A percentile compares a stretch with the other conserved stretches of the same genome.
These are phyloP conservation scores for Lojkania enalia DNA, from an alignment of 2,329 filamentous ascomycete species.

Conservation along the genomic window DNA sequence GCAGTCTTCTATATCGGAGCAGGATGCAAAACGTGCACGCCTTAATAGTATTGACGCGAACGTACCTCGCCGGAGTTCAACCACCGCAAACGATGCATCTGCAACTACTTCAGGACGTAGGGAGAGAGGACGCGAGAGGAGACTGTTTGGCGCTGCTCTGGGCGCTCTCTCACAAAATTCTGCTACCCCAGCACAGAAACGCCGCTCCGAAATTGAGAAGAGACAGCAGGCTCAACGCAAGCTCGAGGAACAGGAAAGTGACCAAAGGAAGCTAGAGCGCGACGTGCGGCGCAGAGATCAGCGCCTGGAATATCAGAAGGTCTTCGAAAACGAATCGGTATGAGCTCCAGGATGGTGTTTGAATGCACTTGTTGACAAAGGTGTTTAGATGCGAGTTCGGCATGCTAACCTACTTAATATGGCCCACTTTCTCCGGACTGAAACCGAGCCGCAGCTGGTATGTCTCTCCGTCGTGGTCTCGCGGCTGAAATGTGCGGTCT, in stretches of 20 bases:
- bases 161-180: slow-evolving; percentile 76
- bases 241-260: slow-evolving; percentile 71
- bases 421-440: slow-evolving; percentile 75
- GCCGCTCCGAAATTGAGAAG: slow-evolving; percentile 78
- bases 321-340: slow-evolving; percentile 77
- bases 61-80: slow-evolving; percentile 24
- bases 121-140: slow-evolving; percentile 81
- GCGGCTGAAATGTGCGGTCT: slow-evolving; percentile 4
- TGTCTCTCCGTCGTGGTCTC: slow-evolving; percentile 45
- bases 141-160: slow-evolving; percentile 82
- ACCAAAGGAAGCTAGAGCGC: slow-evolving; percentile 67
- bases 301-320: slow-evolving; percentile 70
- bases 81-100: slow-evolving; percentile 28
- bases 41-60: slow-evolving; percentile 44
- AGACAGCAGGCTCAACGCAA: slow-evolving; percentile 77
- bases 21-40: slow-evolving; percentile 58
- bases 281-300: slow-evolving; percentile 63
- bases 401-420: slow-evolving; percentile 72
- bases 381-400: slow-evolving; percentile 68
- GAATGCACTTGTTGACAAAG: not conserved
- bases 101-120: slow-evolving; percentile 54
- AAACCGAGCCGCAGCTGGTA: slow-evolving; percentile 72
- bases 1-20: slow-evolving; percentile 57
- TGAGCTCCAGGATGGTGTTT: slow-evolving; percentile 30
- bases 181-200: slow-evolving; percentile 63